Base-by-base conservation (phyloP, 768 basidiomycete genomes). In the Podaxis mareebaensis region DNA sequence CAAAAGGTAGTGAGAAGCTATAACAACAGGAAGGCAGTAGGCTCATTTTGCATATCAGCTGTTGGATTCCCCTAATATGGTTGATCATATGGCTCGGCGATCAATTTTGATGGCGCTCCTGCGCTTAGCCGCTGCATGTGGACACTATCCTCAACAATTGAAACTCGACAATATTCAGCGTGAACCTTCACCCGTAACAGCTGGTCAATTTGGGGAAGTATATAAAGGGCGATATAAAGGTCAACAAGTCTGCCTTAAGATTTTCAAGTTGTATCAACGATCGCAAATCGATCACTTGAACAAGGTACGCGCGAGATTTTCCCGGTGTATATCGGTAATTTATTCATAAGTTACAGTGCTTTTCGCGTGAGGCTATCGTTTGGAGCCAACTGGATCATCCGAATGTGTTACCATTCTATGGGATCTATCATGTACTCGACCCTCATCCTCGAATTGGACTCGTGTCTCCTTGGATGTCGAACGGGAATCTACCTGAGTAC, bases 191-290 rank as follows among this genome's bases (percentile, higher is more conserved):
- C 58, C 63, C 10, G 30, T 64, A 7, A 52, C 63, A 1, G 56
- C 48, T 3, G 73, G 75, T 4, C 62, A 68, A 28, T 76, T 74
- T 58, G 69, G 72, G 4, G 73, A 76, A 17, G 68, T 76, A n/a
- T 74, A 70, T 66, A 72, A 58, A 58, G 72, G 70, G 1, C 3
- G 44, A 26, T 67, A 67, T 49, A 56, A 65, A 2, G 70, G 66
- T 4, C 65, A 65, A 24, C 20, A 51, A 3, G 68, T 75, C 0
- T 73, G 71, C 38, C 36, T 73, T 24, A 75, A 75, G 55, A 58
- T 72, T 6, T 57, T 74, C 20, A 72, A 65, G 53, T 60, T 71
- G 38, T 74, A 72, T 30, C 61, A 69, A 63, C 61, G 24, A 20
- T 70, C 68, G 7, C 65, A 68, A 44, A 58, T 54, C 40, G 59